These are phyloP conservation scores for Stylonectria norvegica DNA, from an alignment of 2,329 filamentous ascomycete species.

Conservation along the genomic window DNA sequence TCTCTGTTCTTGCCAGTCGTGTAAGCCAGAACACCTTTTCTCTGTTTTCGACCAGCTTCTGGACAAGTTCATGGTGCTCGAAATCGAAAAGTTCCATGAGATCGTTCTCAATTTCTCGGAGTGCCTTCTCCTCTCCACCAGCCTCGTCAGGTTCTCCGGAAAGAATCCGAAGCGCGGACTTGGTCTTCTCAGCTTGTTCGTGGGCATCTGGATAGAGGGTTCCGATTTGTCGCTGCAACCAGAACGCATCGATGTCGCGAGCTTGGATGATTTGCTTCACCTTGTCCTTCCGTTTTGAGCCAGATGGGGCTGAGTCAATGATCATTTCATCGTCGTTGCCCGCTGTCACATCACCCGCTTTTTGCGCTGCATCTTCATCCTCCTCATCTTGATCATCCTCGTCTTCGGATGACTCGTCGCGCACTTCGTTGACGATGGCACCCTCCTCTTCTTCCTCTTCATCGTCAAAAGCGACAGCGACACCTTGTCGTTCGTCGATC, in stretches of 20 bases:
- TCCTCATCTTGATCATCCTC: conserved; percentile 66
- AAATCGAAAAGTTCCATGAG: conserved; percentile 98
- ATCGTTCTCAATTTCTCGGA: conserved; percentile 96
- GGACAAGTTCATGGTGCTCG: conserved; percentile 88
- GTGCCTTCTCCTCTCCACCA: conserved; percentile 75
- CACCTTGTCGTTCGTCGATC: conserved; percentile 90
- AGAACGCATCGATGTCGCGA: conserved; percentile 94
- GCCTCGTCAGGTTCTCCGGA: conserved; percentile 67
- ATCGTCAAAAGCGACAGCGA: conserved; percentile 95
- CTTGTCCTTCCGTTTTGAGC: conserved; percentile 45
- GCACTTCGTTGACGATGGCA: conserved; percentile 76
- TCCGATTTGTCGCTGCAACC: conserved; percentile 91
- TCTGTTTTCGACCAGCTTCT: conserved; percentile 84
- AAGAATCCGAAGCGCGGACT: conserved; percentile 76
- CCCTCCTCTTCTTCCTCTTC: conserved; percentile 82
- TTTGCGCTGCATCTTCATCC: conserved; percentile 54
- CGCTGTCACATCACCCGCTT: conserved; percentile 48
- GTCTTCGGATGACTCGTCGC: conserved; percentile 80
- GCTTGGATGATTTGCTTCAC: conserved; percentile 67
- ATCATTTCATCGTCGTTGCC: conserved; percentile 80
- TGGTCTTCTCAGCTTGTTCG: conserved; percentile 88
- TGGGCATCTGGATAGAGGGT: conserved; percentile 86
- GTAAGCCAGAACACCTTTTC: conserved; percentile 97
- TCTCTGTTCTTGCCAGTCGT: conserved; percentile 76
- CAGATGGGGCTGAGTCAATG: conserved; percentile 63